phyloP scores from a whole-genome alignment of 495 filamentous ascomycete species.

The Penicillium taxi region DNA sequence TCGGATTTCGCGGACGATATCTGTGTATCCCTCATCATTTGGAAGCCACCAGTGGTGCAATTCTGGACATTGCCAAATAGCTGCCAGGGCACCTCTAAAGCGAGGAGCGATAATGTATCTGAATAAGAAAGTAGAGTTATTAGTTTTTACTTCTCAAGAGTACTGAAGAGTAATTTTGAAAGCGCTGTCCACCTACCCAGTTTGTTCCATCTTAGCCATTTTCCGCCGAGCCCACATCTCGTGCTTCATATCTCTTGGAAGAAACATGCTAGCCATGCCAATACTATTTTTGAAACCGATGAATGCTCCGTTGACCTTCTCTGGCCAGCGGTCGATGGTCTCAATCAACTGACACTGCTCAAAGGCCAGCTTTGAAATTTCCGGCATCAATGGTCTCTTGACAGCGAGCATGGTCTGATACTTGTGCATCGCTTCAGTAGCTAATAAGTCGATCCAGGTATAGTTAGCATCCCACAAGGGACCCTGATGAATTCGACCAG shows the following conservation, averaged over 20 bases:
- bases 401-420: conserved; percentile 55
- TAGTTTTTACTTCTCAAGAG: conserved; percentile 5
- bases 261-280: conserved; percentile 66
- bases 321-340: conserved; percentile 63
- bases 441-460: conserved; percentile 67
- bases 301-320: conserved; percentile 58
- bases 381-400: conserved; percentile 41
- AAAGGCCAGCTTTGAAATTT: conserved; percentile 54
- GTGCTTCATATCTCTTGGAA: conserved; percentile 63
- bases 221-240: conserved; percentile 79
- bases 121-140: conserved; percentile 3
- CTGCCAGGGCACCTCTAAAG: conserved; percentile 65
- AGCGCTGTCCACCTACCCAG: conserved; percentile 59
- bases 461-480: conserved; percentile 67
- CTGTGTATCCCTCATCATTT: conserved; percentile 63
- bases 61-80: conserved; percentile 59
- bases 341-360: conserved; percentile 71
- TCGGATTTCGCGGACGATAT: conserved; percentile 67
- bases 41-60: conserved; percentile 81
- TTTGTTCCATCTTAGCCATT: conserved; percentile 66
- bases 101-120: conserved; percentile 77
- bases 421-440: conserved; percentile 70
- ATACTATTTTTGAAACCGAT: conserved; percentile 70
- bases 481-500: conserved; percentile 57
- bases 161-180: background rate